Evolutionary conservation across 257 asterid genomes (phyloP).

Genomic region (Jacaranda copaia): DNA sequence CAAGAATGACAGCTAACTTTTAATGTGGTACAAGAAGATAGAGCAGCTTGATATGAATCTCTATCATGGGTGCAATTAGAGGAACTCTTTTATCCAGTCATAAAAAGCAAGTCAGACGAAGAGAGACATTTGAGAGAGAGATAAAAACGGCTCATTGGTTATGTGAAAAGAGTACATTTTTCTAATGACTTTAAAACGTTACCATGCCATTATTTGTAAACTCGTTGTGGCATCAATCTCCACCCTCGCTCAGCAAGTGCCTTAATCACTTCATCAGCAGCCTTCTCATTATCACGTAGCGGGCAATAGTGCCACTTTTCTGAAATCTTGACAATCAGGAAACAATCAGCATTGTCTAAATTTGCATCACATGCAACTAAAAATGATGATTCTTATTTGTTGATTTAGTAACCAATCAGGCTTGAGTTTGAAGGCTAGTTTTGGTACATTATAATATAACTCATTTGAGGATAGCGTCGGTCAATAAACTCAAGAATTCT

Average conservation of each 20-base stretch:
- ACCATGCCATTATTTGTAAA: neutral
- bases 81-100: too few relatives aligned
- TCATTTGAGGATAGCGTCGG: neutral
- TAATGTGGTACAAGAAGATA: neutral
- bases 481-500: neutral
- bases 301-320: conserved; percentile 76
- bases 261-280: conserved; percentile 65
- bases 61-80: too few relatives aligned
- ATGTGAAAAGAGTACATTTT: neutral
- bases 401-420: neutral
- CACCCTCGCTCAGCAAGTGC: conserved; percentile 71
- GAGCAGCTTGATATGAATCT: too few relatives aligned
- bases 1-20: neutral
- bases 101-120: too few relatives aligned
- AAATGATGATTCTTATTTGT: neutral
- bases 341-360: conserved; percentile 13
- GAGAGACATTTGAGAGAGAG: neutral
- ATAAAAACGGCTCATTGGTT: neutral
- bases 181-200: neutral
- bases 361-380: neutral
- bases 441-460: neutral
- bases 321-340: conserved; percentile 53
- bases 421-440: neutral
- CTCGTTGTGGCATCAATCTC: conserved; percentile 51
- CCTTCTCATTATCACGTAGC: conserved; percentile 68